Percentiles rank a stretch among this genome's conserved stretches.
Evolutionary conservation across 768 basidiomycete genomes (phyloP).

Genomic region (Cystofilobasidium bisporidii): DNA sequence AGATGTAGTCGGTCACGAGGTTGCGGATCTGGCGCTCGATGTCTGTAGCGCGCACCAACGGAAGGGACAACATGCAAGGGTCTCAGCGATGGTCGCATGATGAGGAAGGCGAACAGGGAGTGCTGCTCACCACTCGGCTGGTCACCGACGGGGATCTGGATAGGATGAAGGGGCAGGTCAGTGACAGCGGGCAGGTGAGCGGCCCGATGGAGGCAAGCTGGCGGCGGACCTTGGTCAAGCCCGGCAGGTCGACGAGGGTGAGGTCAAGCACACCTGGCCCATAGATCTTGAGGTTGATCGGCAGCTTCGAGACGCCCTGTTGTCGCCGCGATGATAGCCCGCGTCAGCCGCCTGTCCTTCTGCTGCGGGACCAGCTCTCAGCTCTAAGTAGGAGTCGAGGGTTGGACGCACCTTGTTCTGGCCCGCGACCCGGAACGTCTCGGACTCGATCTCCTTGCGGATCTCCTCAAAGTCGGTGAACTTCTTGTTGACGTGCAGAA

Average conservation of each 20-base stretch:
- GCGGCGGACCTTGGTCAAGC: constrained; percentile 74
- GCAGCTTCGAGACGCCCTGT: constrained; percentile 79
- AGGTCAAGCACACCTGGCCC: constrained; percentile 91
- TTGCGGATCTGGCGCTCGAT: constrained; percentile 59
- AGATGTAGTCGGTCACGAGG: constrained; percentile 89
- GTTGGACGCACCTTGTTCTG: constrained; percentile 82
- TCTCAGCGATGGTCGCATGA: too few species aligned
- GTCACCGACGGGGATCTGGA: constrained; percentile 70
- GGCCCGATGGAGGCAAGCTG: not conserved
- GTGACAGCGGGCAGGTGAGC: not conserved
- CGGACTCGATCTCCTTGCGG: constrained; percentile 91
- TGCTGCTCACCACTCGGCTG: constrained; percentile 6
- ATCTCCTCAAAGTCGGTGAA: constrained; percentile 96
- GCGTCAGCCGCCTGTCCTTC: too few species aligned
- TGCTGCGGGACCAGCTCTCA: too few species aligned
- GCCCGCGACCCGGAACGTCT: constrained; percentile 92
- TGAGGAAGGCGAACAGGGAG: too few species aligned
- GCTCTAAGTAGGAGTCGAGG: too few species aligned
- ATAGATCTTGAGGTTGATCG: constrained; percentile 90
- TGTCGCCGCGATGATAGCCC: too few species aligned
- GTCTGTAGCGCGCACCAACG: not conserved
- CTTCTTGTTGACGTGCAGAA: constrained; percentile 88
- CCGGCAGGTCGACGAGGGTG: constrained; percentile 92
- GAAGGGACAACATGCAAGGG: not conserved
- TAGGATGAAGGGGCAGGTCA: not conserved